Evolutionary conservation across 805 yeast genomes (phyloP).

Genomic region (Barnettozyma pratensis): DNA sequence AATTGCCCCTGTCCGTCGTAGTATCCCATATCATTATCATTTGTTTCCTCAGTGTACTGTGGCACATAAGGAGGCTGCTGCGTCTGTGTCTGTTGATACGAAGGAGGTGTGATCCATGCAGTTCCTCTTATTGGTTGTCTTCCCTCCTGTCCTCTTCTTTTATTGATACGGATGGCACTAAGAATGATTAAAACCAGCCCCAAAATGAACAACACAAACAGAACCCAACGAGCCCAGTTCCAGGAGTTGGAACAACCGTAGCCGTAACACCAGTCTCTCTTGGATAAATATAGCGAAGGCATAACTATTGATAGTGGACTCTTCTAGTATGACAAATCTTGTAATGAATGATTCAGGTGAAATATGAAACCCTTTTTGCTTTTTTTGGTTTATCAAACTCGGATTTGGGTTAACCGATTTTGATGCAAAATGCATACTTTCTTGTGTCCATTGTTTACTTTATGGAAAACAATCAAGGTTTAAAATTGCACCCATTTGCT

Average conservation of each 20-base stretch:
- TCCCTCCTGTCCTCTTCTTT: conserved; percentile 38
- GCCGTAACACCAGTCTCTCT: conserved; percentile 17
- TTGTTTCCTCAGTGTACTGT: conserved; percentile 58
- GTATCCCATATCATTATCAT: conserved; percentile 73
- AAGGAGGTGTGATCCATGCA: conserved; percentile 83
- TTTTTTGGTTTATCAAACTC: too few relatives aligned
- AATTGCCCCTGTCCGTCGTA: conserved; percentile 20
- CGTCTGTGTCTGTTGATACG: conserved; percentile 39
- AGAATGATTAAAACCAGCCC: conserved; percentile 41
- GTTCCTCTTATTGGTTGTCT: conserved; percentile 67
- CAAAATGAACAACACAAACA: conserved; percentile 53
- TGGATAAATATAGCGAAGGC: neutral
- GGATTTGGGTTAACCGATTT: too few relatives aligned
- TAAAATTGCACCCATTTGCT: too few relatives aligned
- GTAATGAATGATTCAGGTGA: too few relatives aligned
- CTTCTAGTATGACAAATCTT: too few relatives aligned
- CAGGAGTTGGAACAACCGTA: conserved; percentile 13
- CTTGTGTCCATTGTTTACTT: too few relatives aligned
- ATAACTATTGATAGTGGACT: neutral
- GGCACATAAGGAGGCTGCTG: conserved; percentile 59
- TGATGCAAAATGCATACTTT: too few relatives aligned
- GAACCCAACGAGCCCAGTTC: conserved; percentile 31
- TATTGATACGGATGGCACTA: conserved; percentile 51
- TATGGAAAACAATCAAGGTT: too few relatives aligned
- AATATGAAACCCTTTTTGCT: too few relatives aligned